Percentiles rank a stretch among this genome's conserved stretches.
These are phyloP conservation scores for Scutellaria barbata DNA, from an alignment of 257 asterid species.

Conservation along the genomic window DNA sequence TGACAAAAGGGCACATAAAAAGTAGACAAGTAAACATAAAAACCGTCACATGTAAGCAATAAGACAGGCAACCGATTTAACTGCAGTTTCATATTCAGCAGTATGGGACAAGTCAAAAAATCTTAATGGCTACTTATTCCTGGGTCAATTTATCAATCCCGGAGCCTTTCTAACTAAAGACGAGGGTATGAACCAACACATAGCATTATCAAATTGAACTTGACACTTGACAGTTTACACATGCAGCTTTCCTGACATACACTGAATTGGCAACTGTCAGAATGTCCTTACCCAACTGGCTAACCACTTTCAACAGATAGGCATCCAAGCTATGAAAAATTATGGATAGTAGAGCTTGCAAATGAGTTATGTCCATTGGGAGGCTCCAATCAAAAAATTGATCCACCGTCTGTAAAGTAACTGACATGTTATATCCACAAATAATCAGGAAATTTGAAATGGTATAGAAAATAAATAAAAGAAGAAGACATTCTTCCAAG, in stretches of 20 bases:
- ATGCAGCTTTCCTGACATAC: conserved; percentile 12
- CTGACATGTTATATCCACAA: conserved; percentile 35
- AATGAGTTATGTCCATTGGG: conserved; percentile 92
- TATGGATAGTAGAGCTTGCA: conserved; percentile 90
- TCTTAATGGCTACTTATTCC: conserved; percentile 21
- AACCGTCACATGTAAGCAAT: background rate
- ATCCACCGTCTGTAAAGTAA: conserved; percentile 87
- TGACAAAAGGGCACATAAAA: background rate
- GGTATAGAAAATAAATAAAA: conserved; percentile 18
- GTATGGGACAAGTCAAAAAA: conserved; percentile 1
- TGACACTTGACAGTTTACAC: conserved; percentile 10
- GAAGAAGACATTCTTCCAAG: background rate
- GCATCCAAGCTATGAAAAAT: conserved; percentile 90
- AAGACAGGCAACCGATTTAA: background rate
- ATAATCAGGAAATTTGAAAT: conserved; percentile 22
- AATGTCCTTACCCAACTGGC: conserved; percentile 70
- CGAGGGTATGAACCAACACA: conserved; percentile 28
- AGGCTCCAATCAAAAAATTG: conserved; percentile 87
- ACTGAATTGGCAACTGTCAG: conserved; percentile 11
- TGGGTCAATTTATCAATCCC: conserved; percentile 19
- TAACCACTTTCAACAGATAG: conserved; percentile 70
- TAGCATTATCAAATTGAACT: conserved; percentile 23
- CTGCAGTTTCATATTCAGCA: conserved; percentile 14
- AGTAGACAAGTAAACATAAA: conserved; percentile 7
- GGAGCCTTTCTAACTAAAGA: conserved; percentile 10